phyloP scores from a whole-genome alignment of 176 grass and related monocot species.

The Ensete ventricosum region DNA sequence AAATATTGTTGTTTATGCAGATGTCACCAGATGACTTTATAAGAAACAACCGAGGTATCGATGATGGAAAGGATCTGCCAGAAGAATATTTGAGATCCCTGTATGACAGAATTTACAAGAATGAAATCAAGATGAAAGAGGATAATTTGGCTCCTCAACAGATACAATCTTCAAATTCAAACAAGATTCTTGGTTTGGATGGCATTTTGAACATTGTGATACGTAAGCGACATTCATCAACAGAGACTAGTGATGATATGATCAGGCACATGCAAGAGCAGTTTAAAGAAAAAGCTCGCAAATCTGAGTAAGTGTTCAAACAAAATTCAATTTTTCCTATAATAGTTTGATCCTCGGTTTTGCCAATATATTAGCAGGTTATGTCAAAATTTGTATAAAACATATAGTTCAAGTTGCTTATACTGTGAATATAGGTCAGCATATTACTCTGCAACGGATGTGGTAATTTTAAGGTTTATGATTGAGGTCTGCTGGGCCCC shows the following conservation, averaged over 20 bases:
- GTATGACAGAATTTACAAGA: slow-evolving; percentile 83
- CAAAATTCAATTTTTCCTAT: neutral
- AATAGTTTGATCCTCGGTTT: neutral
- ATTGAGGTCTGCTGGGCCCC: slow-evolving; percentile 98
- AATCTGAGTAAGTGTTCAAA: slow-evolving; percentile 71
- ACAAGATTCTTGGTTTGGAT: slow-evolving; percentile 94
- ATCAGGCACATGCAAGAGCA: slow-evolving; percentile 99
- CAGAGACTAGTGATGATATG: slow-evolving; percentile 88
- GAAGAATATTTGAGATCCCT: slow-evolving; percentile 98
- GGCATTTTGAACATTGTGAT: slow-evolving; percentile 96
- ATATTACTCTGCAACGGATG: slow-evolving; percentile 96
- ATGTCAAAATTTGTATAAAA: neutral
- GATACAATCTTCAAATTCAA: slow-evolving; percentile 68
- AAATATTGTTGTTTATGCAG: slow-evolving; percentile 42
- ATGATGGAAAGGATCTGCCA: slow-evolving; percentile 92
- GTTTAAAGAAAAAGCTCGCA: slow-evolving; percentile 98
- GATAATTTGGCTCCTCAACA: slow-evolving; percentile 85
- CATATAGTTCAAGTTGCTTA: neutral
- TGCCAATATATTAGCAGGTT: neutral
- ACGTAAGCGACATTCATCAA: slow-evolving; percentile 67
- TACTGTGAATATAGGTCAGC: slow-evolving; percentile 64
- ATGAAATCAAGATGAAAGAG: slow-evolving; percentile 99
- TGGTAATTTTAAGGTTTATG: slow-evolving; percentile 96
- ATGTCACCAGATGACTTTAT: slow-evolving; percentile 99
- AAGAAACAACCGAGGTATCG: slow-evolving; percentile 92